phyloP scores from a whole-genome alignment of 352 stramenopile genomes.

The Pythium coloratum region DNA sequence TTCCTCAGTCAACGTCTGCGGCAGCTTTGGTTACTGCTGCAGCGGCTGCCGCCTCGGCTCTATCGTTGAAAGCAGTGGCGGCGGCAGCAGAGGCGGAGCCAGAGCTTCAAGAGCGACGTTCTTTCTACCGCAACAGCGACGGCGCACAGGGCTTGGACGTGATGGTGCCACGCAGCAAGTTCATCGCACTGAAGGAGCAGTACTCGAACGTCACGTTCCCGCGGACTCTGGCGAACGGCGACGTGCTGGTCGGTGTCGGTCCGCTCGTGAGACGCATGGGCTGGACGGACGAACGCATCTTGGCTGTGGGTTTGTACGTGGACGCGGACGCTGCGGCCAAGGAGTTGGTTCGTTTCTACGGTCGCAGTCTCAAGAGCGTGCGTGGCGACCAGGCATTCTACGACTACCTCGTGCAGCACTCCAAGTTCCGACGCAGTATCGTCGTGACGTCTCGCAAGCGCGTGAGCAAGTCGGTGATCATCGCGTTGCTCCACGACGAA shows the following conservation, averaged over 20 bases:
- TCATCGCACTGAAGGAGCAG: slow-evolving; percentile 52
- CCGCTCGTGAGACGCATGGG: slow-evolving; percentile 76
- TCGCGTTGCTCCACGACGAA: slow-evolving; percentile 65
- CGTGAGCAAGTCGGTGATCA: slow-evolving; percentile 73
- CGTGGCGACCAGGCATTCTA: slow-evolving; percentile 80
- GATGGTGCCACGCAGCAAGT: slow-evolving; percentile 16
- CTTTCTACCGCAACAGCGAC: slow-evolving; percentile 23
- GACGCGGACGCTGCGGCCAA: slow-evolving; percentile 57
- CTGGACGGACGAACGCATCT: slow-evolving; percentile 82
- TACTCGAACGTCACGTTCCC: slow-evolving; percentile 81
- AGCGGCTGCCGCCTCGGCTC: not conserved
- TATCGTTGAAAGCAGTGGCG: not conserved
- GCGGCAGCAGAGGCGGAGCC: not conserved
- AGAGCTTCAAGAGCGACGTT: slow-evolving; percentile 9
- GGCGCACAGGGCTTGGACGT: not conserved
- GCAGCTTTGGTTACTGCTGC: not conserved
- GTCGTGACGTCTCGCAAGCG: slow-evolving; percentile 78
- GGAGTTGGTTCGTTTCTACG: slow-evolving; percentile 60
- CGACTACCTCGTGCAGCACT: slow-evolving; percentile 53
- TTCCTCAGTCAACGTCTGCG: not conserved
- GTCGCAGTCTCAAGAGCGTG: slow-evolving; percentile 53
- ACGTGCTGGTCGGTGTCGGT: slow-evolving; percentile 71
- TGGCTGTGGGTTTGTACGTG: slow-evolving; percentile 79
- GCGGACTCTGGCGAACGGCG: slow-evolving; percentile 67
- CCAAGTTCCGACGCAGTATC: slow-evolving; percentile 71